These are phyloP conservation scores for Capsaspora owczarzaki DNA, from an alignment of 78 protist genomes.

Conservation along the genomic window DNA sequence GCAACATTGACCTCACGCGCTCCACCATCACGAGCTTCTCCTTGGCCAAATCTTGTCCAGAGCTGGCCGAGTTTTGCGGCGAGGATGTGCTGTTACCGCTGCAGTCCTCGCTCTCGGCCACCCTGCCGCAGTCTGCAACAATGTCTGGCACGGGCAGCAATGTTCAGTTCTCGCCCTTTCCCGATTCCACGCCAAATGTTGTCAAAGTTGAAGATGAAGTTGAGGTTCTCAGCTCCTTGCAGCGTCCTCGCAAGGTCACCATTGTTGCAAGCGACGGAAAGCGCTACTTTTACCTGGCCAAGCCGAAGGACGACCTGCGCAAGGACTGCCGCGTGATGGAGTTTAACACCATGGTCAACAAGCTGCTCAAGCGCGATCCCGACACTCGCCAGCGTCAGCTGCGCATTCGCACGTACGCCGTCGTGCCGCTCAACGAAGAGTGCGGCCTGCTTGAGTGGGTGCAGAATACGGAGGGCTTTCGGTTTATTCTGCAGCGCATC, in stretches of 20 bases:
- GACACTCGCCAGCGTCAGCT: slow-evolving; percentile 28
- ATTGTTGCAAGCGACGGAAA: slow-evolving; percentile 53
- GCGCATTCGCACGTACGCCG: slow-evolving; percentile 68
- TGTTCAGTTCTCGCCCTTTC: slow-evolving; percentile 11
- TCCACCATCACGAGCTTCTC: no score
- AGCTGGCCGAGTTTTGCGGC: no score
- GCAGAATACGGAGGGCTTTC: slow-evolving; percentile 28
- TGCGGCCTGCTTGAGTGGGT: slow-evolving; percentile 92
- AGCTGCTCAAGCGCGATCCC: slow-evolving; percentile 48
- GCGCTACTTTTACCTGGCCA: slow-evolving; percentile 54
- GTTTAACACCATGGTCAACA: slow-evolving; percentile 62
- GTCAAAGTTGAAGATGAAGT: slow-evolving; percentile 32
- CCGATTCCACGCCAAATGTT: slow-evolving; percentile 33
- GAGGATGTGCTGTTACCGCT: slow-evolving; percentile 66
- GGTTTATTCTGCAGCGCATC: slow-evolving; percentile 19
- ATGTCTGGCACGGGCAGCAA: slow-evolving; percentile 1
- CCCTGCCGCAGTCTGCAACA: slow-evolving; percentile 18
- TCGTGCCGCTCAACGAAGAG: slow-evolving; percentile 70
- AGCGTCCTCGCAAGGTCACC: slow-evolving; percentile 67
- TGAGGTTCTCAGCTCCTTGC: slow-evolving; percentile 61
- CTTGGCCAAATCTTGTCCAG: no score
- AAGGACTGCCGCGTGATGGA: slow-evolving; percentile 88
- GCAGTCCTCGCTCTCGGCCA: slow-evolving; percentile 21
- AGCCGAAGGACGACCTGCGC: slow-evolving; percentile 91
- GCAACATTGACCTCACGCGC: no score